Base-by-base conservation (phyloP, 1,284 basidiomycete species). In the Flammula alnicola region DNA sequence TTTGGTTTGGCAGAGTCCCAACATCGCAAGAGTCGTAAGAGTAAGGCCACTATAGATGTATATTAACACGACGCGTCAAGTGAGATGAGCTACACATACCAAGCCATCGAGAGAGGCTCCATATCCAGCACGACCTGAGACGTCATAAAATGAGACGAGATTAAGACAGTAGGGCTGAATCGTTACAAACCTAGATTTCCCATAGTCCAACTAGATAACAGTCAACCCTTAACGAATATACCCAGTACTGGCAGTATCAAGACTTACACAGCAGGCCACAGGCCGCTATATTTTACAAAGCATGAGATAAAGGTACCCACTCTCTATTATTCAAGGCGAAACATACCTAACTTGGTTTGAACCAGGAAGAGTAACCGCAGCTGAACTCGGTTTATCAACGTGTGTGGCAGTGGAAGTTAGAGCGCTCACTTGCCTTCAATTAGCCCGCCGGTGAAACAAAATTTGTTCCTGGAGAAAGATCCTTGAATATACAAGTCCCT, bases 1-100 rank as follows among this genome's bases (percentile, higher is more conserved):
- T 91, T 67, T 91, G 88, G 63, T 93, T 93, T 1, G 85, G 79
- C 41, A 92, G 72, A 0, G 93, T 95, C 3, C 93, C 95, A 33
- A 92, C 80, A 62, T 93, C 91, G 64, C 92, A 94, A 1, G 78
- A 66, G 62, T 91, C 86, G 57, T 92, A 91, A 1, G 81, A 82
- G 57, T 80, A 88, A n/a, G 80, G 82, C 71, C 83, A 84, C 78
- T 80, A 20, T 17, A 25, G 20, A 59, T 38, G 39, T 29, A 14
- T 12, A 49, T 12, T 27, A 29, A 54, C 17, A 11, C 16, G 17
- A 36, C 32, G 14, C 30, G 30, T 7, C 22, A 14, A 6, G 38
- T 19, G n/a, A 44, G 14, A n/a, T 30, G 16, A 31, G 40, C n/a
- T 22, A 20, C 56, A 60, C 58, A 42, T 55, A 76, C 81, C 63